phyloP scores from a whole-genome alignment of 306 rosid species.

The Cicer yamashitae region DNA sequence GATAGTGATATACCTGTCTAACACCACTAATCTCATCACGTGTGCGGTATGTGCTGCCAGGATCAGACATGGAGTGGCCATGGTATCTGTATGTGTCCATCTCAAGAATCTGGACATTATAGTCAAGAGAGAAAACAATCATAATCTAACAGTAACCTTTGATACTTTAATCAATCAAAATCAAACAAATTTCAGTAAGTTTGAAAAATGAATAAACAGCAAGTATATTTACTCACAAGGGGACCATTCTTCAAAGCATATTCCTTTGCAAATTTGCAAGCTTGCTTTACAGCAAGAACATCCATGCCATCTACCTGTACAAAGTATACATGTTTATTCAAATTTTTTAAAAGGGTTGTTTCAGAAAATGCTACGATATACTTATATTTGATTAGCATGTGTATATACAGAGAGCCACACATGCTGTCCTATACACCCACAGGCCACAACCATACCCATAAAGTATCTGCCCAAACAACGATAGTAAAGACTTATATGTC shows the following conservation, averaged over 20 bases:
- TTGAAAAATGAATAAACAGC: background rate
- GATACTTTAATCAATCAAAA: conserved; percentile 36
- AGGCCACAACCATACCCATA: background rate
- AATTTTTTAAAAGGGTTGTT: conserved; percentile 6
- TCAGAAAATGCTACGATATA: background rate
- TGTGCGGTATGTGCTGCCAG: conserved; percentile 97
- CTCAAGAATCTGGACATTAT: conserved; percentile 81
- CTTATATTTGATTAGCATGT: background rate
- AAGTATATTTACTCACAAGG: conserved; percentile 70
- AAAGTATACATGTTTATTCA: conserved; percentile 34
- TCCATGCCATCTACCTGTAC: conserved; percentile 98
- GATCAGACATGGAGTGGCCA: conserved; percentile 99
- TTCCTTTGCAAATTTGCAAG: conserved; percentile 93
- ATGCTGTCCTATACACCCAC: background rate
- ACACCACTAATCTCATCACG: conserved; percentile 96
- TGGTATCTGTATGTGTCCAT: conserved; percentile 99
- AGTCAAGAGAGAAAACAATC: conserved; percentile 27
- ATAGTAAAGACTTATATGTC: background rate
- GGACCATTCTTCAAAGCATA: conserved; percentile 96
- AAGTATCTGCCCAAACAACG: background rate
- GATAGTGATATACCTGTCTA: conserved; percentile 72
- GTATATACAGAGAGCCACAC: conserved; percentile 4
- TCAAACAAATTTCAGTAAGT: background rate
- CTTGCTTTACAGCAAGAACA: conserved; percentile 92
- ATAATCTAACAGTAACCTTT: conserved; percentile 5